Conservation (phyloP, 352 stramenopile genomes). For the Pythium coloratum region DNA sequence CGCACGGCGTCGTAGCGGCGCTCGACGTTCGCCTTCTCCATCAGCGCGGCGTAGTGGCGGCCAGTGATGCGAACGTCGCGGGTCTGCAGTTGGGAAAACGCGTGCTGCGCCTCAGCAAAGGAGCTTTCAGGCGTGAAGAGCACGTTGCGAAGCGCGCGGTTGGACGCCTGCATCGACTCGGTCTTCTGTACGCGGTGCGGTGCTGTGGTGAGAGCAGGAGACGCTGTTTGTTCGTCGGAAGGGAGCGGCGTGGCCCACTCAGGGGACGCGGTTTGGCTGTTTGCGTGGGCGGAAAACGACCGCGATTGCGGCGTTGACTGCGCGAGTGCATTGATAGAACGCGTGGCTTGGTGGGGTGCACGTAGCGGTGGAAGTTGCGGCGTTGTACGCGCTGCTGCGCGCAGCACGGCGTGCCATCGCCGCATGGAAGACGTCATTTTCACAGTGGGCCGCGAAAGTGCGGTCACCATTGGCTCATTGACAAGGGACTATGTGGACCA, state of each 20-base stretch:
- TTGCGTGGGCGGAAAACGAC: slow-evolving; percentile 16
- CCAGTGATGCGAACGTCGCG: slow-evolving; percentile 32
- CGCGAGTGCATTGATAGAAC: not conserved
- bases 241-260: not conserved
- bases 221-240: not conserved
- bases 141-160: not conserved
- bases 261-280: not conserved
- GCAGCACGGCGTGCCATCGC: slow-evolving; percentile 9
- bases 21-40: slow-evolving; percentile 62
- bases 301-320: slow-evolving; percentile 1
- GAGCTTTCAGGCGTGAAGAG: slow-evolving; percentile 19
- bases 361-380: not conserved
- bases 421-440: not conserved
- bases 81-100: slow-evolving; percentile 32
- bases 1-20: slow-evolving; percentile 33
- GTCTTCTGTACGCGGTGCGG: not conserved
- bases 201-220: not conserved
- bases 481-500: not conserved
- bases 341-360: too few species aligned
- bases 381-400: not conserved
- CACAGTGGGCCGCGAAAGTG: not conserved
- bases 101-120: slow-evolving; percentile 33
- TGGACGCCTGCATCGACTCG: not conserved
- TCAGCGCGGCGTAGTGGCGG: slow-evolving; percentile 50
- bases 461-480: slow-evolving; percentile 2